Conservation (phyloP, 345 rosid species). For the Salix brachista region DNA sequence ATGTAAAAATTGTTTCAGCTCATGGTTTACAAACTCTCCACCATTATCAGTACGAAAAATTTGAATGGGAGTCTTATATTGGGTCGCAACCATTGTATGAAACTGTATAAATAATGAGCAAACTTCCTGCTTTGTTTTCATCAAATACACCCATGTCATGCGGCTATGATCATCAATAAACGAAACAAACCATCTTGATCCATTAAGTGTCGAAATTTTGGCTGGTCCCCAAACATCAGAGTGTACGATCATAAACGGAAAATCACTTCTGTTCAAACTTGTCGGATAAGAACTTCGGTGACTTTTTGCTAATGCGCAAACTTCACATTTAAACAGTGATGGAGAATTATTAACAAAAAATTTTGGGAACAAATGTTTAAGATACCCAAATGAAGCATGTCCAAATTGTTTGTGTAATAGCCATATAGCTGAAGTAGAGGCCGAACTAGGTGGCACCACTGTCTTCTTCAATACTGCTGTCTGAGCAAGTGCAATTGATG, state of each 20-base stretch:
- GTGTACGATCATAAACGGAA: background rate
- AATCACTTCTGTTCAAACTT: background rate
- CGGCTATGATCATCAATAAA: background rate
- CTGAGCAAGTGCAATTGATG: background rate
- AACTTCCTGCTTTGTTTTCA: too few species aligned
- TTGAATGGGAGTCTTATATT: too few species aligned
- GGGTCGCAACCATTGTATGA: too few species aligned
- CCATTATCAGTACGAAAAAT: too few species aligned
- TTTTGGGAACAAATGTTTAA: background rate
- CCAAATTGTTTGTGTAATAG: background rate
- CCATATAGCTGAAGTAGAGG: background rate
- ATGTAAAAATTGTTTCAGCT: too few species aligned
- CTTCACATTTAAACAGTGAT: background rate
- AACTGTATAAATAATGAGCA: too few species aligned
- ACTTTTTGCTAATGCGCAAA: background rate
- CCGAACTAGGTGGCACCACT: background rate
- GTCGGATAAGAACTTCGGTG: background rate
- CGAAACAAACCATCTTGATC: background rate
- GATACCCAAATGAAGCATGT: background rate
- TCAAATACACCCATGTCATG: too few species aligned
- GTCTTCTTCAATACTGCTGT: background rate
- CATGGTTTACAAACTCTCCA: too few species aligned
- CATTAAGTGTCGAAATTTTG: constrained; percentile 5
- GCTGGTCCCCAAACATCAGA: background rate
- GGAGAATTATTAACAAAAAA: background rate